These are phyloP conservation scores for Aspergillus sp. DNA, from an alignment of 2,329 filamentous ascomycete species.

Conservation along the genomic window DNA sequence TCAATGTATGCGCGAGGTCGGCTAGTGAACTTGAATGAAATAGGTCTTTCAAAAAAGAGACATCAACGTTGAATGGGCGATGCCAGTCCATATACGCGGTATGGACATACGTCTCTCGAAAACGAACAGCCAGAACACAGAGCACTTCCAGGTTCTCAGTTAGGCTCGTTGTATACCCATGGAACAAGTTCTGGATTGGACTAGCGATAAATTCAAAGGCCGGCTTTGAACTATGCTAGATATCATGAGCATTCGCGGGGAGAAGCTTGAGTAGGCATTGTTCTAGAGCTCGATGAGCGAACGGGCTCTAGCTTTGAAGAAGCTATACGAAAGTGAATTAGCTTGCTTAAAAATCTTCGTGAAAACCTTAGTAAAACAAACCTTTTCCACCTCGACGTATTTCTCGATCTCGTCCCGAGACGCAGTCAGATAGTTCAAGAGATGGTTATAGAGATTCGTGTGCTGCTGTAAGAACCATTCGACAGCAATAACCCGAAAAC, in stretches of 20 bases:
- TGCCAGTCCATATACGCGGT: conserved; percentile 26
- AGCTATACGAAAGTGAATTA: conserved; percentile 15
- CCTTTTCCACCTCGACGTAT: conserved; percentile 30
- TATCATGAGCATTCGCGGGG: conserved; percentile 7
- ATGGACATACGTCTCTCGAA: conserved; percentile 26
- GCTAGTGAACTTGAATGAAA: conserved; percentile 21
- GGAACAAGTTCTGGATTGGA: conserved; percentile 30
- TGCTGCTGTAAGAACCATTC: conserved; percentile 34
- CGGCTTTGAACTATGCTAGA: conserved; percentile 7
- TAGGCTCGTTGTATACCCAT: conserved; percentile 22
- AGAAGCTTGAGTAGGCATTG: conserved; percentile 20
- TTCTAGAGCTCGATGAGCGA: conserved; percentile 27
- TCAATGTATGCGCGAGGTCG: conserved; percentile 26
- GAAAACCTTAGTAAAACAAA: conserved; percentile 13
- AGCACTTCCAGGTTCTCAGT: conserved; percentile 26
- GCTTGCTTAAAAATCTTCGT: too few relatives aligned
- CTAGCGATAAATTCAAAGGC: conserved; percentile 28
- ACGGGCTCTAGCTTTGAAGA: conserved; percentile 27
- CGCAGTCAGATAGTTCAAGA: conserved; percentile 22
- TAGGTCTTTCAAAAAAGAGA: conserved; percentile 26
- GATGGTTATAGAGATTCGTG: conserved; percentile 24
- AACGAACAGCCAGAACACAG: conserved; percentile 26
- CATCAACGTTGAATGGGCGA: conserved; percentile 20
- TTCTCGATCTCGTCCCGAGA: conserved; percentile 22
- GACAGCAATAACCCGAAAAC: conserved; percentile 23